These are phyloP conservation scores for Lycium ferocissimum DNA, from an alignment of 257 asterid species.

Conservation along the genomic window DNA sequence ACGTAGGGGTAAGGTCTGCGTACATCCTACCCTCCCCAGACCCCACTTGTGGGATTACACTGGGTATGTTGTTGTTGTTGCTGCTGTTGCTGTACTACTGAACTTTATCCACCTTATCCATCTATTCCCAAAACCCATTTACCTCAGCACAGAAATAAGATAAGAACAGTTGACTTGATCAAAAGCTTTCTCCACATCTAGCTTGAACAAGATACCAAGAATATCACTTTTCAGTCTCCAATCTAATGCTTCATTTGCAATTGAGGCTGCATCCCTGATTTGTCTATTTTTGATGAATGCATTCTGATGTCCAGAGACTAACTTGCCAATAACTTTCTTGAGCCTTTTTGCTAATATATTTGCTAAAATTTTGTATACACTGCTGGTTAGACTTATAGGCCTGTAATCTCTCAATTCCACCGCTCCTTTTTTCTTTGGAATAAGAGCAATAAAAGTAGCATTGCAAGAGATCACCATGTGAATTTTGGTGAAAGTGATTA, in stretches of 20 bases:
- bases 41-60: too few relatives aligned
- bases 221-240: not conserved
- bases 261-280: not conserved
- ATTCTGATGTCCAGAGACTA: not conserved
- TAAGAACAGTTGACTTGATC: not conserved
- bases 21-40: too few relatives aligned
- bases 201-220: not conserved
- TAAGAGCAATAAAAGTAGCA: not conserved
- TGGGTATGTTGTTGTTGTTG: too few relatives aligned
- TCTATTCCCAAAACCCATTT: not conserved
- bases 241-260: not conserved
- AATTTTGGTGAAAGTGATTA: conserved; percentile 2
- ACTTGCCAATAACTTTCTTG: not conserved
- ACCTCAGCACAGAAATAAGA: not conserved
- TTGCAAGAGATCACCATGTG: not conserved
- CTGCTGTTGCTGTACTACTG: not conserved
- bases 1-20: too few relatives aligned
- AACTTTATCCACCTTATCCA: not conserved
- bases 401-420: not conserved
- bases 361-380: not conserved
- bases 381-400: not conserved
- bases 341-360: not conserved
- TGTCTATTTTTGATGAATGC: not conserved
- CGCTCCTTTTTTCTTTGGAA: too few relatives aligned
- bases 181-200: not conserved